phyloP scores from a whole-genome alignment of 208 protist species.

The Leishmania amazonensis region DNA sequence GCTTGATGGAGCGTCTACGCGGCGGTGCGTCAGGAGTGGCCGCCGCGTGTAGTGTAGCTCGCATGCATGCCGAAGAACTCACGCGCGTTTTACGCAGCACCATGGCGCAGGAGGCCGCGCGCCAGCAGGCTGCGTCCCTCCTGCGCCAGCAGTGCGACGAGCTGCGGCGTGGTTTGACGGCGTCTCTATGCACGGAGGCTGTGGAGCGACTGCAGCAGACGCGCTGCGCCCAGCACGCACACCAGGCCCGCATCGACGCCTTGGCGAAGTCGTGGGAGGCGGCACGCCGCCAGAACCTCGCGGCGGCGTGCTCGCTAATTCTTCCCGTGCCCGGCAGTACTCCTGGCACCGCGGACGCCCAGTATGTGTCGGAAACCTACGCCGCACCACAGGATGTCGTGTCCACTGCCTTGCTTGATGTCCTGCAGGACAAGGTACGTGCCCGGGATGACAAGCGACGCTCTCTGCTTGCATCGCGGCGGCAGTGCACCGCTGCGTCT shows the following conservation, averaged over 20 bases:
- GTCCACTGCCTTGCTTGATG: conserved; percentile 39
- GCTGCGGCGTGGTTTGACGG: conserved; percentile 27
- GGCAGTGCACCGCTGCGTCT: conserved; percentile 33
- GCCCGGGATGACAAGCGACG: conserved; percentile 25
- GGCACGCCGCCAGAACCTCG: conserved; percentile 59
- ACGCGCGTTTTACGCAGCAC: conserved; percentile 27
- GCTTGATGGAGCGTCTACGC: conserved; percentile 35
- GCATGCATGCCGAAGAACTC: conserved; percentile 52
- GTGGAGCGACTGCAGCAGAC: conserved; percentile 48
- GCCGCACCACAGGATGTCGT: conserved; percentile 37
- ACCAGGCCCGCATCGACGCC: conserved; percentile 50
- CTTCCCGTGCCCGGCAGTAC: conserved; percentile 24
- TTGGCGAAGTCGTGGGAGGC: conserved; percentile 52
- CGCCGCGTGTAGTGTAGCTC: conserved; percentile 5
- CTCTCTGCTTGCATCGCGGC: conserved; percentile 17
- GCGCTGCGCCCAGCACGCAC: conserved; percentile 47
- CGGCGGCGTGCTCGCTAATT: conserved; percentile 34
- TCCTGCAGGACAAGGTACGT: conserved; percentile 32
- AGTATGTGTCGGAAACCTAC: conserved; percentile 32
- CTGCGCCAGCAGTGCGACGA: conserved; percentile 31
- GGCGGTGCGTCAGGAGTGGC: conserved; percentile 2
- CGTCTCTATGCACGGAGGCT: conserved; percentile 28
- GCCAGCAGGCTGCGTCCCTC: conserved; percentile 22
- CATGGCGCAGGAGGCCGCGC: conserved; percentile 26
- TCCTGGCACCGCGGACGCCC: conserved; percentile 6